Percentiles rank a stretch among this genome's conserved stretches.
phyloP scores from a whole-genome alignment of 2,329 filamentous ascomycete genomes.

The Cryphonectria nitschkei region DNA sequence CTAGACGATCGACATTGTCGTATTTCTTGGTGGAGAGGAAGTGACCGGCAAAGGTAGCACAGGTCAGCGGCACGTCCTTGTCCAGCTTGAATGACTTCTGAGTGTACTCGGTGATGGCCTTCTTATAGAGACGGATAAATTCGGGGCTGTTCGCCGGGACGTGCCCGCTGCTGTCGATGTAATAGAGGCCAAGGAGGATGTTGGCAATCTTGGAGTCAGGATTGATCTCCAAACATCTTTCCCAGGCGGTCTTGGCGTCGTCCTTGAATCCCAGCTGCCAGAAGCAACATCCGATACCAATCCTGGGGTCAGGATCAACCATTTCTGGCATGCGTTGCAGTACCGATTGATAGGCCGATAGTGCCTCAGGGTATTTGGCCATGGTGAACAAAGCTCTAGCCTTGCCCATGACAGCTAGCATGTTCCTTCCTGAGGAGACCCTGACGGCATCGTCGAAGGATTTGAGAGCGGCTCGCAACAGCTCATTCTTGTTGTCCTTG shows the following conservation, averaged over 20 bases:
- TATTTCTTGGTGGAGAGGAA: constrained; percentile 84
- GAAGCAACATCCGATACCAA: constrained; percentile 94
- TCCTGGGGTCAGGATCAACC: constrained; percentile 90
- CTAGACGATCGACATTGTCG: constrained; percentile 80
- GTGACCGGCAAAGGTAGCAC: constrained; percentile 86
- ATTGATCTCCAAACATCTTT: constrained; percentile 78
- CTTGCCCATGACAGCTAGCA: constrained; percentile 90
- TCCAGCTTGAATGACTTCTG: constrained; percentile 93
- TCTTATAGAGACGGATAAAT: constrained; percentile 85
- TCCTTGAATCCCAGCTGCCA: constrained; percentile 97
- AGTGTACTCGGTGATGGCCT: constrained; percentile 91
- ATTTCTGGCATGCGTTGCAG: constrained; percentile 84
- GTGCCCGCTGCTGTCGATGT: constrained; percentile 83
- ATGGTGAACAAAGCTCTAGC: constrained; percentile 85
- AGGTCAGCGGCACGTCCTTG: constrained; percentile 87
- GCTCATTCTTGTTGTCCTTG: constrained; percentile 77
- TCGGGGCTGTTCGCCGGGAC: constrained; percentile 82
- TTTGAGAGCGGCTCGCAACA: constrained; percentile 83
- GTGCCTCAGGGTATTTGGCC: constrained; percentile 81
- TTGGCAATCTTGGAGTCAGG: constrained; percentile 88
- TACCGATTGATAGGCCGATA: constrained; percentile 85
- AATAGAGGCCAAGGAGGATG: constrained; percentile 86
- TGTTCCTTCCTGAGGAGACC: constrained; percentile 82
- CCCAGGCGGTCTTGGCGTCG: constrained; percentile 89
- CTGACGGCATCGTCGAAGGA: constrained; percentile 93